A percentile compares a stretch with the other conserved stretches of the same genome.
Conservation (phyloP, 2,329 filamentous ascomycete species). For the Fusarium sororula region DNA sequence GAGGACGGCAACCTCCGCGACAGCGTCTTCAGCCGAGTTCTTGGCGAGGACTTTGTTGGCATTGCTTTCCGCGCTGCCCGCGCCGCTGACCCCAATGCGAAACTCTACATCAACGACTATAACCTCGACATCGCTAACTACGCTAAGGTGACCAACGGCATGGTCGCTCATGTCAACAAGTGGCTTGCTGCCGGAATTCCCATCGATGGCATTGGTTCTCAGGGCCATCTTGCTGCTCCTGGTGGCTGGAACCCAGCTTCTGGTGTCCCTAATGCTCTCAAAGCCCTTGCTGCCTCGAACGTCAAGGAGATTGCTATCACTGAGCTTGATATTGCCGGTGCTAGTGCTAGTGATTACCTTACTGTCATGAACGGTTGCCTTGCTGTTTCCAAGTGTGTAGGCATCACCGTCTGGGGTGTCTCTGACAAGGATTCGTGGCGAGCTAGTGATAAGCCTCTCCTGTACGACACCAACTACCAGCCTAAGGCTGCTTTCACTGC, state of each 20-base stretch:
- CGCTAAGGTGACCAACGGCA: slow-evolving; percentile 65
- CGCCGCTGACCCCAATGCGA: slow-evolving; percentile 71
- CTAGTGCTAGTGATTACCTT: slow-evolving; percentile 65
- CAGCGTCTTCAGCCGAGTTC: slow-evolving; percentile 72
- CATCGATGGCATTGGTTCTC: slow-evolving; percentile 63
- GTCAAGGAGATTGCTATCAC: slow-evolving; percentile 71
- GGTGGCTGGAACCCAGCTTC: slow-evolving; percentile 60
- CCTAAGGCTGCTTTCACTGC: slow-evolving; percentile 63
- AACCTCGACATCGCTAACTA: slow-evolving; percentile 70
- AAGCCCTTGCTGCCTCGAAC: slow-evolving; percentile 59
- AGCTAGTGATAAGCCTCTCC: slow-evolving; percentile 57
- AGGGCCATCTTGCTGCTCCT: slow-evolving; percentile 58
- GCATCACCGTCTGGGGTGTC: slow-evolving; percentile 71
- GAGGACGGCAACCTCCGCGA: slow-evolving; percentile 68
- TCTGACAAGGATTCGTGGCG: slow-evolving; percentile 50
- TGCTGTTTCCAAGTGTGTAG: slow-evolving; percentile 66
- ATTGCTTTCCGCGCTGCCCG: slow-evolving; percentile 76
- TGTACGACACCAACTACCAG: slow-evolving; percentile 62
- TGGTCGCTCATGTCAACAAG: slow-evolving; percentile 68
- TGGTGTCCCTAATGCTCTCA: slow-evolving; percentile 58
- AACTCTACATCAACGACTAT: slow-evolving; percentile 81
- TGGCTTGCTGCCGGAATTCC: slow-evolving; percentile 67
- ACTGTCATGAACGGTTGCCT: slow-evolving; percentile 67
- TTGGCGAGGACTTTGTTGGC: slow-evolving; percentile 74
- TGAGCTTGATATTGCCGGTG: slow-evolving; percentile 72